Evolutionary conservation across 2,329 filamentous ascomycete genomes (phyloP).

Genomic region (Cladosporium sp.): DNA sequence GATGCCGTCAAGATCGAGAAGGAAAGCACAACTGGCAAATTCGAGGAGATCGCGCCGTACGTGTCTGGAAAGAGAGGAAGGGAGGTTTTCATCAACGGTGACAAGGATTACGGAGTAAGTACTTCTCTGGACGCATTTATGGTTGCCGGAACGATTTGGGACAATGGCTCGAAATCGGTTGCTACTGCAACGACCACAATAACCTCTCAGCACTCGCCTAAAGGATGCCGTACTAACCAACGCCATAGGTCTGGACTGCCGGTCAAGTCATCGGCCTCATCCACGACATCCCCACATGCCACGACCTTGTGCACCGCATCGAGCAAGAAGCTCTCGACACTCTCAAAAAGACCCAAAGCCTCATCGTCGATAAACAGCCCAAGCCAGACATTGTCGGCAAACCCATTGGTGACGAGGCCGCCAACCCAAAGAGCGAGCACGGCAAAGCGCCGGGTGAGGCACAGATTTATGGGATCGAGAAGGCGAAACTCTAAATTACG

Average conservation of each 20-base stretch:
- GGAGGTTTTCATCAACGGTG: constrained; percentile 88
- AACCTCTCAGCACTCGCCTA: no score
- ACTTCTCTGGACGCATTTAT: not conserved
- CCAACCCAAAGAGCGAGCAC: constrained; percentile 23
- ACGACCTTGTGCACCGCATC: constrained; percentile 42
- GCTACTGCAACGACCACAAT: no score
- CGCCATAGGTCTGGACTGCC: constrained; percentile 80
- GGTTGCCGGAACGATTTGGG: not conserved
- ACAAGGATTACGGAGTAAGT: constrained; percentile 82
- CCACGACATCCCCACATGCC: constrained; percentile 49
- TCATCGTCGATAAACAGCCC: constrained; percentile 37
- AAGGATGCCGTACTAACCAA: not conserved
- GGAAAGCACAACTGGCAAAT: constrained; percentile 79
- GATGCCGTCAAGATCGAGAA: constrained; percentile 78
- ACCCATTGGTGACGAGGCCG: constrained; percentile 19
- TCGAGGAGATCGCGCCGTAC: constrained; percentile 78
- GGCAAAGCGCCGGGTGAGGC: constrained; percentile 37
- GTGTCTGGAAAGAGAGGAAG: constrained; percentile 88
- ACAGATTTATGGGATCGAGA: constrained; percentile 39
- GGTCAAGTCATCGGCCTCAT: constrained; percentile 78
- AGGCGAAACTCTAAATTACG: constrained; percentile 36
- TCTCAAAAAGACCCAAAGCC: constrained; percentile 34
- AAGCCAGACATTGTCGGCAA: constrained; percentile 29
- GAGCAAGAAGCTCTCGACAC: constrained; percentile 43
- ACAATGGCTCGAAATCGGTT: no score